Evolutionary conservation across 202 grass and related monocot species (phyloP).

Genomic region (Saccharum hybrid): DNA sequence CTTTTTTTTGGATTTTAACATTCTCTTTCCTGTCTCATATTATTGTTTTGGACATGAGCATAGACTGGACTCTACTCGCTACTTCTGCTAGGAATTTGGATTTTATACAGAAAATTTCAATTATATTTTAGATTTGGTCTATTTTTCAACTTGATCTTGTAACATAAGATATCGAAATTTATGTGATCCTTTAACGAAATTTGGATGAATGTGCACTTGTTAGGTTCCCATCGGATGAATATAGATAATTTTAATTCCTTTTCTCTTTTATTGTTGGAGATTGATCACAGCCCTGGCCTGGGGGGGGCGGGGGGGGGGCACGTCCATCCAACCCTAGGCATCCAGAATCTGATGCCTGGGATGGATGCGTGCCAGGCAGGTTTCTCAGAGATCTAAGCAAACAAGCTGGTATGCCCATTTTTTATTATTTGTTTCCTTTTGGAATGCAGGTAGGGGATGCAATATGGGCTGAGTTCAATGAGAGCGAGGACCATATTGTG

Average conservation of each 20-base stretch:
- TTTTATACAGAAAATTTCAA: neutral
- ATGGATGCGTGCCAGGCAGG: neutral
- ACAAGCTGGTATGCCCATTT: neutral
- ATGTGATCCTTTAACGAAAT: neutral
- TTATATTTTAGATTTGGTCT: neutral
- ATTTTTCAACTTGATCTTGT: neutral
- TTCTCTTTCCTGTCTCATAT: neutral
- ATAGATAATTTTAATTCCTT: conserved; percentile 5
- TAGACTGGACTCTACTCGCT: neutral
- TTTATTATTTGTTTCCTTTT: conserved; percentile 7
- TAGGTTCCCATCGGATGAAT: neutral
- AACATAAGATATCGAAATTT: neutral
- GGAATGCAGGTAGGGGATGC: conserved; percentile 68
- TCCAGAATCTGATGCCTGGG: neutral
- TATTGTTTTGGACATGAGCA: neutral
- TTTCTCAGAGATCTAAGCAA: neutral
- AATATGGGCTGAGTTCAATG: conserved; percentile 82
- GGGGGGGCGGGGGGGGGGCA: neutral
- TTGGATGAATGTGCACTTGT: conserved; percentile 31
- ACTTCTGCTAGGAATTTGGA: neutral
- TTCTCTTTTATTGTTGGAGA: neutral
- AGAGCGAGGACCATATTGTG: conserved; percentile 66
- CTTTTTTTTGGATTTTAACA: neutral
- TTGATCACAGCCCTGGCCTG: neutral
- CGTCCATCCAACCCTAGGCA: neutral